phyloP scores from a whole-genome alignment of 352 stramenopile species.

The Hyaloperonospora brassicae region DNA sequence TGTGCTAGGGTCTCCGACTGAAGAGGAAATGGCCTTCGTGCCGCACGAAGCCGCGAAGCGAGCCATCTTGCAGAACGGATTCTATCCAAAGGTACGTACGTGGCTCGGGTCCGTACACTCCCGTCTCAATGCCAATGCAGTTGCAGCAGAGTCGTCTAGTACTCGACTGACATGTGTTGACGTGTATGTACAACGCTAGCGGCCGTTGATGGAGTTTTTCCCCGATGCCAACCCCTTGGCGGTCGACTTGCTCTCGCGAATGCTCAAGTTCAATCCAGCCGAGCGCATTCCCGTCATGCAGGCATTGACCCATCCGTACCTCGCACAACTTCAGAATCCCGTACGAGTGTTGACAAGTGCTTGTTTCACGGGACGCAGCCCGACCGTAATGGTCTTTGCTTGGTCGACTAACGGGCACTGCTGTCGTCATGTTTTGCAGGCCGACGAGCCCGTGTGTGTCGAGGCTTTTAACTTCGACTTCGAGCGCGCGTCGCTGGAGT shows the following conservation, averaged over 20 bases:
- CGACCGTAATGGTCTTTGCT: too few species aligned
- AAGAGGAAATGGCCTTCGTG: slow-evolving; percentile 96
- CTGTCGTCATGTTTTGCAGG: slow-evolving; percentile 22
- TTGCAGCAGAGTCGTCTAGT: background rate
- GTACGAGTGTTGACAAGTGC: slow-evolving; percentile 25
- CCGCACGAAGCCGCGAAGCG: slow-evolving; percentile 87
- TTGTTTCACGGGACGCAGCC: too few species aligned
- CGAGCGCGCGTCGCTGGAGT: slow-evolving; percentile 70
- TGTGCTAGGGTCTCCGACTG: slow-evolving; percentile 90
- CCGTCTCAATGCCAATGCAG: background rate
- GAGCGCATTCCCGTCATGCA: slow-evolving; percentile 90
- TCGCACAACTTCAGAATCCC: slow-evolving; percentile 86
- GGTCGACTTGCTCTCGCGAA: slow-evolving; percentile 84
- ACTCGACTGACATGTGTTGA: slow-evolving; percentile 1
- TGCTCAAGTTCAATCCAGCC: slow-evolving; percentile 91
- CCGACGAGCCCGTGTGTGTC: slow-evolving; percentile 80
- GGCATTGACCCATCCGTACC: slow-evolving; percentile 85
- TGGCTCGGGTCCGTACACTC: background rate
- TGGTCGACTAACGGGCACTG: slow-evolving; percentile 1
- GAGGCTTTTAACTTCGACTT: slow-evolving; percentile 84
- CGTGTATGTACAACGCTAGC: slow-evolving; percentile 23
- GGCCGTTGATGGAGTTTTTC: slow-evolving; percentile 77
- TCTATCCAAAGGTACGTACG: slow-evolving; percentile 73
- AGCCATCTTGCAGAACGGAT: slow-evolving; percentile 75
- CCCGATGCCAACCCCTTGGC: slow-evolving; percentile 69